These are phyloP conservation scores for Trametes cubensis DNA, from an alignment of 768 basidiomycete species.

Conservation along the genomic window DNA sequence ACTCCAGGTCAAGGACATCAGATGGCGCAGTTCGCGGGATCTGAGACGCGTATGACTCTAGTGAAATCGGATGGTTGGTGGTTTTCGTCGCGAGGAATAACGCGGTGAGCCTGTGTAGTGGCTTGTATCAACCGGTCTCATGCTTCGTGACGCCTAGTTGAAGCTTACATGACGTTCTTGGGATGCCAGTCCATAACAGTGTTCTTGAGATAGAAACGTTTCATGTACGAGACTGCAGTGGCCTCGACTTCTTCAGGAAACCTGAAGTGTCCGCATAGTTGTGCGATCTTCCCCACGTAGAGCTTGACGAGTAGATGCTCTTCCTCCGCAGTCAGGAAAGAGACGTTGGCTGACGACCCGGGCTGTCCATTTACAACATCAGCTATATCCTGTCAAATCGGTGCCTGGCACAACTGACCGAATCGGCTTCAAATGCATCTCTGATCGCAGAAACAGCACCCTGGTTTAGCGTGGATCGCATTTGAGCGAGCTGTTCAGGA, in stretches of 20 bases:
- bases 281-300: constrained; percentile 84
- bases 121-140: background rate
- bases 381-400: background rate
- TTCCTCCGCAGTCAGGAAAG: constrained; percentile 79
- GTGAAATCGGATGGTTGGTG: constrained; percentile 88
- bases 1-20: constrained; percentile 93
- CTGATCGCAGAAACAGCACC: constrained; percentile 79
- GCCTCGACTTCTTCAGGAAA: constrained; percentile 94
- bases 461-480: constrained; percentile 69
- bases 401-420: constrained; percentile 50
- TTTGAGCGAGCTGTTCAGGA: constrained; percentile 56
- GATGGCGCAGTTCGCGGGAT: constrained; percentile 80
- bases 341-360: constrained; percentile 71
- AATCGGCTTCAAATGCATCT: constrained; percentile 74
- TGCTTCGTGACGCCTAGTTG: background rate
- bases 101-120: constrained; percentile 76
- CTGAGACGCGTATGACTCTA: constrained; percentile 81
- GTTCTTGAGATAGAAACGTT: constrained; percentile 96
- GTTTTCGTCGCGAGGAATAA: constrained; percentile 97
- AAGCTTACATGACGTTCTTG: constrained; percentile 90
- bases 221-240: constrained; percentile 89
- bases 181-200: constrained; percentile 99
- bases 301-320: constrained; percentile 88
- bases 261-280: constrained; percentile 81
- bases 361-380: constrained; percentile 43